Conservation (phyloP, 108 stramenopile species). For the Conticribra guillardii region DNA sequence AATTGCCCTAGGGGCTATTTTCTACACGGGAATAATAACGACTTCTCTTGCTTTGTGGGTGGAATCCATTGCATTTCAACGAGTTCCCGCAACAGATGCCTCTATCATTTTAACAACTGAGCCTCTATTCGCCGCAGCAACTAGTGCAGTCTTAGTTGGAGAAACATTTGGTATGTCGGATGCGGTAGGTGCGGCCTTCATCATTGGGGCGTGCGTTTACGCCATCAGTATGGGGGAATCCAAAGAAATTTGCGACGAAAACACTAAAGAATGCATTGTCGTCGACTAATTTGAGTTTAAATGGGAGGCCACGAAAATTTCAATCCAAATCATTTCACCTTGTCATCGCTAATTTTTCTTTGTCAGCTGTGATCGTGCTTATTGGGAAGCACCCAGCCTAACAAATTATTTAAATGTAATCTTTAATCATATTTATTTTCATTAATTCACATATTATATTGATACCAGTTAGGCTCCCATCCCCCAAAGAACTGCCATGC, state of each 20-base stretch:
- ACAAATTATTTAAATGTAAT: too few relatives aligned
- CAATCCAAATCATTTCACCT: too few relatives aligned
- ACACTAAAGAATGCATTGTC: conserved; percentile 25
- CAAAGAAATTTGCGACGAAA: conserved; percentile 42
- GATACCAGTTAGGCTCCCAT: too few relatives aligned
- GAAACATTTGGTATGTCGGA: conserved; percentile 74
- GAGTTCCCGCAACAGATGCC: conserved; percentile 76
- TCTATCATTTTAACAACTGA: conserved; percentile 77
- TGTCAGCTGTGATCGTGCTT: too few relatives aligned
- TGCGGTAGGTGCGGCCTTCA: conserved; percentile 65
- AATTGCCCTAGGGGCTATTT: conserved; percentile 60
- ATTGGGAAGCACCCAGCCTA: too few relatives aligned
- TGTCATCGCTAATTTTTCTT: too few relatives aligned
- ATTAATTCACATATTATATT: too few relatives aligned
- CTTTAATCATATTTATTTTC: too few relatives aligned
- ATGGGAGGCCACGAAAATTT: too few relatives aligned
- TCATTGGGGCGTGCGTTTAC: conserved; percentile 67
- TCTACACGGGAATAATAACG: conserved; percentile 73
- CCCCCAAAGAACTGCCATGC: too few relatives aligned
- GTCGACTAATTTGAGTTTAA: too few relatives aligned
- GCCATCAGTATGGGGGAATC: conserved; percentile 54
- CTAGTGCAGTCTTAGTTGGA: conserved; percentile 62
- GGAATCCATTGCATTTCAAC: conserved; percentile 67
- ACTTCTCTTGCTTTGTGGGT: conserved; percentile 77
- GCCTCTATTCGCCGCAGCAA: conserved; percentile 69